A percentile compares a stretch with the other conserved stretches of the same genome.
Conservation (phyloP, 345 rosid genomes). For the Conringia planisiliqua region DNA sequence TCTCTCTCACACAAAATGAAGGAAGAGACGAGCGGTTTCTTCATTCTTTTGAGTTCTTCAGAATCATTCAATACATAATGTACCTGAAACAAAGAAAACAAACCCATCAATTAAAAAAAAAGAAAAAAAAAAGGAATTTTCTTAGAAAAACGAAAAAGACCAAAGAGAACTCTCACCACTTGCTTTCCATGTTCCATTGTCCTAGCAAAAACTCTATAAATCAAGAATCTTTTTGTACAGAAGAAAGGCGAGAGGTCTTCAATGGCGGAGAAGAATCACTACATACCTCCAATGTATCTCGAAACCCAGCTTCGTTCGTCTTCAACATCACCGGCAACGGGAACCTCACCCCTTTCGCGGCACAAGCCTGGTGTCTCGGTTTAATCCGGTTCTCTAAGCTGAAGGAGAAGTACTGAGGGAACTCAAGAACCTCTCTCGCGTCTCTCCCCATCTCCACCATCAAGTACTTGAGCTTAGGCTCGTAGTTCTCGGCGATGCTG, state of each 20-base stretch:
- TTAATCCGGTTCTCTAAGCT: slow-evolving; percentile 84
- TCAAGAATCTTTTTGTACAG: slow-evolving; percentile 42
- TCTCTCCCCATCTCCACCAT: slow-evolving; percentile 84
- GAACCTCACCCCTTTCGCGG: slow-evolving; percentile 62
- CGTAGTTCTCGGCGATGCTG: slow-evolving; percentile 60
- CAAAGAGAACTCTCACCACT: slow-evolving; percentile 11
- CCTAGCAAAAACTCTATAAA: slow-evolving; percentile 20
- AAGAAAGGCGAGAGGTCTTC: slow-evolving; percentile 61
- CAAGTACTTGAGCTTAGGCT: slow-evolving; percentile 65
- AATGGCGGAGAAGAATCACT: slow-evolving; percentile 63
- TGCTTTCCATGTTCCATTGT: slow-evolving; percentile 1
- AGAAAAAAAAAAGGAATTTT: too few relatives aligned
- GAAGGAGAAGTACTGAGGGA: slow-evolving; percentile 84
- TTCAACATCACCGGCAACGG: slow-evolving; percentile 61
- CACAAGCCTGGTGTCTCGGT: slow-evolving; percentile 73
- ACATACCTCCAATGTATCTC: slow-evolving; percentile 57
- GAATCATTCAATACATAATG: slow-evolving; percentile 23
- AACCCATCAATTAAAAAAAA: not conserved
- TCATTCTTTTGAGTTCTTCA: slow-evolving; percentile 15
- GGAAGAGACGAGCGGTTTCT: slow-evolving; percentile 10
- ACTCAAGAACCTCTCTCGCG: slow-evolving; percentile 69
- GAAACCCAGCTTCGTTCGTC: slow-evolving; percentile 57
- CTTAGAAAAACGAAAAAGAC: not conserved
- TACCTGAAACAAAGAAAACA: slow-evolving; percentile 27
- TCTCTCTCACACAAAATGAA: not conserved